Conservation (phyloP, 306 rosid genomes). For the Crataegus laevigata region DNA sequence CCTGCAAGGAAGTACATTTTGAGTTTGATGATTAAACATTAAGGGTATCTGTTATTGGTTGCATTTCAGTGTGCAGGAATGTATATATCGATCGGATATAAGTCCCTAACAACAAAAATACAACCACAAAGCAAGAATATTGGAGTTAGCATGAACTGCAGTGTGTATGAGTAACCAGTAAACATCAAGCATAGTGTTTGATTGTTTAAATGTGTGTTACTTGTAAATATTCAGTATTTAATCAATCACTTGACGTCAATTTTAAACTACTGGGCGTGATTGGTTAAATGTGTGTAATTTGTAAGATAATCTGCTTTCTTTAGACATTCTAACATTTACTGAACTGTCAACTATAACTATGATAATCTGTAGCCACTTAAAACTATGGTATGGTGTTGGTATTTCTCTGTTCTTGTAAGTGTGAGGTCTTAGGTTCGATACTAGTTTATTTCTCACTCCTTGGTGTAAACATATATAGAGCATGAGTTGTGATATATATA, state of each 20-base stretch:
- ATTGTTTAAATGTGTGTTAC: background rate
- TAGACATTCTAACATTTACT: background rate
- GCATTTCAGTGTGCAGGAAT: background rate
- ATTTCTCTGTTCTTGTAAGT: no score
- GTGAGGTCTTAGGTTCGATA: no score
- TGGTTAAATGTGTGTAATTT: background rate
- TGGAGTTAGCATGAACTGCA: background rate
- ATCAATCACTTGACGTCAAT: background rate
- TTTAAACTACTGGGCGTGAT: background rate
- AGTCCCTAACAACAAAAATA: background rate
- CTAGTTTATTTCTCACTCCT: no score
- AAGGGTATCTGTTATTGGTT: background rate
- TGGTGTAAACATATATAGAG: background rate
- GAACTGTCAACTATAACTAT: background rate
- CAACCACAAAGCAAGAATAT: background rate
- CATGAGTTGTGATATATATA: background rate
- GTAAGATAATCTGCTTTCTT: background rate
- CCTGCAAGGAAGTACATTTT: conserved; percentile 11
- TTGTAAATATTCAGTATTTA: background rate
- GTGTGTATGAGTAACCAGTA: background rate
- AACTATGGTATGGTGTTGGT: no score
- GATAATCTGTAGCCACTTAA: background rate
- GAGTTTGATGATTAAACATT: background rate
- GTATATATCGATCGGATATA: background rate
- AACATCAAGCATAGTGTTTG: background rate